phyloP scores from a whole-genome alignment of 768 basidiomycete genomes.

The Cantharellus anzutake region DNA sequence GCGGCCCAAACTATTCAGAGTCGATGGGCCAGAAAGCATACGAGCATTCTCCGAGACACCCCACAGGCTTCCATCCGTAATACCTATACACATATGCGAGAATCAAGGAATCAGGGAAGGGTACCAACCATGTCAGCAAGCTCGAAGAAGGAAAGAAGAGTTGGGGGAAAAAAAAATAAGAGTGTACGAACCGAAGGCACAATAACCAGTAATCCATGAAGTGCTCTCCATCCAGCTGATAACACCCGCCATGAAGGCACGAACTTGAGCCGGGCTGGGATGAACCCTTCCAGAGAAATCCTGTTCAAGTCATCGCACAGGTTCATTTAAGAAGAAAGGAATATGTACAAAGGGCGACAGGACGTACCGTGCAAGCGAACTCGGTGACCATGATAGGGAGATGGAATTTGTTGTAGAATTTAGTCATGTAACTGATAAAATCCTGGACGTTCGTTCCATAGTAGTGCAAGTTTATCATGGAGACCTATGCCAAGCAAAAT shows the following conservation, averaged over 20 bases:
- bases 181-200: constrained; percentile 40
- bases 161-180: background rate
- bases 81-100: no score
- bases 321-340: background rate
- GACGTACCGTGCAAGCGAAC: constrained; percentile 35
- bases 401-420: constrained; percentile 27
- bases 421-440: constrained; percentile 32
- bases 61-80: no score
- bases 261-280: constrained; percentile 24
- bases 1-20: no score
- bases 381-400: constrained; percentile 44
- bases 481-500: constrained; percentile 23
- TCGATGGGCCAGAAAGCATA: no score
- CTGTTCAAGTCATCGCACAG: background rate
- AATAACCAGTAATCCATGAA: constrained; percentile 25
- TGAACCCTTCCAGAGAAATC: constrained; percentile 17
- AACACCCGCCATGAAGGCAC: constrained; percentile 28
- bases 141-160: no score
- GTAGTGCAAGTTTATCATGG: constrained; percentile 42
- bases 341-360: background rate
- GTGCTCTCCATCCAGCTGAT: constrained; percentile 18
- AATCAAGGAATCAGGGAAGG: no score
- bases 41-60: no score
- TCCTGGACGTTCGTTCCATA: constrained; percentile 35
- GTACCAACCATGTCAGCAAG: no score